Evolutionary conservation across 176 grass and related monocot genomes (phyloP).

Genomic region (Raddia distichophylla): DNA sequence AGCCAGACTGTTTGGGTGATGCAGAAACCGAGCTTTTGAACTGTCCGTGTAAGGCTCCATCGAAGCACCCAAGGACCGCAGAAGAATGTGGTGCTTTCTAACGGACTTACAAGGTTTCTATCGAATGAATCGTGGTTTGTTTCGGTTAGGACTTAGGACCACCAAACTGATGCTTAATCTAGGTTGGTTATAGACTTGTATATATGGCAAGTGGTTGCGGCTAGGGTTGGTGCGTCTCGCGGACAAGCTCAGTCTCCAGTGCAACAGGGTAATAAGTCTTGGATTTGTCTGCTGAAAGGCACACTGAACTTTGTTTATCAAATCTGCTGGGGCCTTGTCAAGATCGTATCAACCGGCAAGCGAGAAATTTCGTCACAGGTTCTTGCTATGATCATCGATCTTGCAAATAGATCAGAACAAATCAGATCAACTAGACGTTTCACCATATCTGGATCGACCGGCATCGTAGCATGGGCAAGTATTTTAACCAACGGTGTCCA

Average conservation of each 20-base stretch:
- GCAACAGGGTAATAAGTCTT: constrained; percentile 17
- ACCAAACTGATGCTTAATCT: background rate
- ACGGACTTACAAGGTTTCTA: constrained; percentile 23
- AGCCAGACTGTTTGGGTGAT: background rate
- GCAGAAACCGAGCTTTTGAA: background rate
- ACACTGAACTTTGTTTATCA: background rate
- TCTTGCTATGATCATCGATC: background rate
- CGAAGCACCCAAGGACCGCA: constrained; percentile 20
- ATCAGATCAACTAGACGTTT: constrained; percentile 1
- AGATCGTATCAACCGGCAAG: constrained; percentile 5
- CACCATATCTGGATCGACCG: background rate
- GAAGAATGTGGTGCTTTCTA: background rate
- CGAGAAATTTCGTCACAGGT: background rate
- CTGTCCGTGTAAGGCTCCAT: background rate
- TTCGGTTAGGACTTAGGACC: background rate
- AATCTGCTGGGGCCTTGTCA: background rate
- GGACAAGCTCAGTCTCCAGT: constrained; percentile 9
- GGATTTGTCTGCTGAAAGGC: constrained; percentile 41
- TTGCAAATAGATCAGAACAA: background rate
- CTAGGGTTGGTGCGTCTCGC: background rate
- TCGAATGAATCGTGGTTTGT: background rate
- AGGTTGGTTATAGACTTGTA: background rate
- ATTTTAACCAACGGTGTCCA: background rate
- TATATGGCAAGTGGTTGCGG: constrained; percentile 6
- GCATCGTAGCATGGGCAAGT: background rate